A percentile compares a stretch with the other conserved stretches of the same genome.
Conservation (phyloP, 2,329 filamentous ascomycete species). For the Claviceps cyperi region DNA sequence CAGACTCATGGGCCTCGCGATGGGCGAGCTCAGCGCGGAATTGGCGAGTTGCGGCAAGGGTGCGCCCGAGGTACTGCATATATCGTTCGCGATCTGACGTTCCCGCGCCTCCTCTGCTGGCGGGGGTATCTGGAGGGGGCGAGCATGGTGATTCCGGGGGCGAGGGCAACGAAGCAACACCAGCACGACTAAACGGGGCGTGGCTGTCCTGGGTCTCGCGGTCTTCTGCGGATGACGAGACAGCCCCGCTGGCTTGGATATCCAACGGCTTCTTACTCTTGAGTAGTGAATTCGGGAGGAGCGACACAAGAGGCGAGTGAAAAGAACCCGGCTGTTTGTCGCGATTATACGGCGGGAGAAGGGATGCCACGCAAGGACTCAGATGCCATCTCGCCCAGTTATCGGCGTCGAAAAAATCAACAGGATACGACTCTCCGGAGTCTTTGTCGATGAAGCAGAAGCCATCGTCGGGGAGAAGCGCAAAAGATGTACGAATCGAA, state of each 20-base stretch:
- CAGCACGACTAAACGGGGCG: neutral
- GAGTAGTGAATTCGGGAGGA: slow-evolving; percentile 28
- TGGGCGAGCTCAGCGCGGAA: slow-evolving; percentile 68
- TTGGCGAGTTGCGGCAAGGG: slow-evolving; percentile 51
- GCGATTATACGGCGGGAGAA: slow-evolving; percentile 42
- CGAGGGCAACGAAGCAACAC: slow-evolving; percentile 10
- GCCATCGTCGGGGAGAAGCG: slow-evolving; percentile 73
- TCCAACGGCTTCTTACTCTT: slow-evolving; percentile 3
- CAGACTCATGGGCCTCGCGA: slow-evolving; percentile 37
- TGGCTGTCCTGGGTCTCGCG: neutral
- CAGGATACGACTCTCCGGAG: slow-evolving; percentile 63
- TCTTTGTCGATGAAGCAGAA: slow-evolving; percentile 75
- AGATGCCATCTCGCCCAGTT: slow-evolving; percentile 68
- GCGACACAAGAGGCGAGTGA: slow-evolving; percentile 30
- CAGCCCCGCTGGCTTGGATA: neutral
- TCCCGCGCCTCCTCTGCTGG: slow-evolving; percentile 1
- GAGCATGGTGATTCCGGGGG: slow-evolving; percentile 9
- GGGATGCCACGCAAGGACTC: slow-evolving; percentile 60
- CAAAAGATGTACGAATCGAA: slow-evolving; percentile 72
- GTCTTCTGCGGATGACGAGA: slow-evolving; percentile 6
- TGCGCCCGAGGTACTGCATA: slow-evolving; percentile 57
- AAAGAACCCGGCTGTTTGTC: slow-evolving; percentile 14
- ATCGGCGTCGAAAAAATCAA: slow-evolving; percentile 71
- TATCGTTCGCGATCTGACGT: slow-evolving; percentile 19
- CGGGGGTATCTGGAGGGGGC: neutral